Percentiles rank a stretch among this genome's conserved stretches.
Evolutionary conservation across 2,329 filamentous ascomycete genomes (phyloP).

Genomic region (Talaromyces funiculosus): DNA sequence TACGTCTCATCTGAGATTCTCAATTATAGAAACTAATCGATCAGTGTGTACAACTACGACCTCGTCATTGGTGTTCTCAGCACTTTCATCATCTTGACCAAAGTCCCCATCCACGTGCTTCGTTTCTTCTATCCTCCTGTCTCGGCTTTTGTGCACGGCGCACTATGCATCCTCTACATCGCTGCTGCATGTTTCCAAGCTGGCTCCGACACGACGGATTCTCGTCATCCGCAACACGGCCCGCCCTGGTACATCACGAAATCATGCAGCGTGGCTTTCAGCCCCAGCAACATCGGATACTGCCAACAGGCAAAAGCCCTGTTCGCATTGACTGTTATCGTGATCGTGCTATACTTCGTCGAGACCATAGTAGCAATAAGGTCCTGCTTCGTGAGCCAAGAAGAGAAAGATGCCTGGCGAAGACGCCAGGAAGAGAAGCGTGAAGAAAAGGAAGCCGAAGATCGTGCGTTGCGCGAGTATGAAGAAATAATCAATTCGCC

Average conservation of each 20-base stretch:
- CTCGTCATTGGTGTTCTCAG: slow-evolving; percentile 56
- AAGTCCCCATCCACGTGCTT: slow-evolving; percentile 52
- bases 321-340: slow-evolving; percentile 52
- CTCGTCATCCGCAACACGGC: slow-evolving; percentile 48
- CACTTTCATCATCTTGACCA: slow-evolving; percentile 57
- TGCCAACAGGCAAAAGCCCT: slow-evolving; percentile 56
- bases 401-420: slow-evolving; percentile 30
- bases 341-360: slow-evolving; percentile 49
- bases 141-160: slow-evolving; percentile 48
- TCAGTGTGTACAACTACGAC: slow-evolving; percentile 56
- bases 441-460: slow-evolving; percentile 37
- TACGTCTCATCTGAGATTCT: not conserved
- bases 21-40: not conserved
- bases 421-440: slow-evolving; percentile 33
- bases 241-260: slow-evolving; percentile 61
- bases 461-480: slow-evolving; percentile 20
- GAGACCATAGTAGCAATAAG: slow-evolving; percentile 46
- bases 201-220: slow-evolving; percentile 54
- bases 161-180: slow-evolving; percentile 50
- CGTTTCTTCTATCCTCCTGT: slow-evolving; percentile 54
- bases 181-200: slow-evolving; percentile 52
- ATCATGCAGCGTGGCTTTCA: slow-evolving; percentile 49
- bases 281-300: slow-evolving; percentile 45
- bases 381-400: slow-evolving; percentile 42
- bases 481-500: slow-evolving; percentile 36